phyloP scores from a whole-genome alignment of 208 protist species.

The Vickermania ingenoplastis region DNA sequence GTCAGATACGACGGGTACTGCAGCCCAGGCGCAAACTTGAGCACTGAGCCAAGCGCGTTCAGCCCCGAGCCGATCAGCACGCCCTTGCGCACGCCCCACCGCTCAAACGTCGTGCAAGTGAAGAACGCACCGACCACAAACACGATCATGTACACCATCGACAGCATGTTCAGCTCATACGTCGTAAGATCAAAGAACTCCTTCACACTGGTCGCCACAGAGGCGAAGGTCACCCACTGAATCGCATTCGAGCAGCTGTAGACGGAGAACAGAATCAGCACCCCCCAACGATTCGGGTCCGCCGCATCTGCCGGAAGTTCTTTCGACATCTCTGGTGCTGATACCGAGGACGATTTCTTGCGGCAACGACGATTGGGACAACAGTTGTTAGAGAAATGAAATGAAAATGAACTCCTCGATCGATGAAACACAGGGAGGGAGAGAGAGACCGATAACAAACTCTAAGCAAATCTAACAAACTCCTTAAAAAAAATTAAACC shows the following conservation, averaged over 20 bases:
- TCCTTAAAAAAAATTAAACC: too few relatives aligned
- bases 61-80: slow-evolving; percentile 41
- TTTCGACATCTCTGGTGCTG: not conserved
- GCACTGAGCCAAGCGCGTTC: slow-evolving; percentile 45
- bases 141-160: slow-evolving; percentile 69
- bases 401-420: too few relatives aligned
- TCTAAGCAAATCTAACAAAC: too few relatives aligned
- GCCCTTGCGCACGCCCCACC: slow-evolving; percentile 43
- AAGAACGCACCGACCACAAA: slow-evolving; percentile 45
- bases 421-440: too few relatives aligned
- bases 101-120: slow-evolving; percentile 59
- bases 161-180: slow-evolving; percentile 58
- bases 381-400: too few relatives aligned
- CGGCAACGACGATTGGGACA: too few relatives aligned
- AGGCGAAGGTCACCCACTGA: slow-evolving; percentile 62
- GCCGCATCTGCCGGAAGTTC: slow-evolving; percentile 7
- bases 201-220: slow-evolving; percentile 20
- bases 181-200: slow-evolving; percentile 47
- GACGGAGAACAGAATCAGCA: slow-evolving; percentile 56
- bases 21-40: too few relatives aligned
- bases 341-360: too few relatives aligned
- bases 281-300: slow-evolving; percentile 42
- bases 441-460: too few relatives aligned
- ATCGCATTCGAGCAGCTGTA: slow-evolving; percentile 58
- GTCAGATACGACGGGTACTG: slow-evolving; percentile 34